Conservation (phyloP, 352 stramenopile species). For the Globisporangium nodosum region DNA sequence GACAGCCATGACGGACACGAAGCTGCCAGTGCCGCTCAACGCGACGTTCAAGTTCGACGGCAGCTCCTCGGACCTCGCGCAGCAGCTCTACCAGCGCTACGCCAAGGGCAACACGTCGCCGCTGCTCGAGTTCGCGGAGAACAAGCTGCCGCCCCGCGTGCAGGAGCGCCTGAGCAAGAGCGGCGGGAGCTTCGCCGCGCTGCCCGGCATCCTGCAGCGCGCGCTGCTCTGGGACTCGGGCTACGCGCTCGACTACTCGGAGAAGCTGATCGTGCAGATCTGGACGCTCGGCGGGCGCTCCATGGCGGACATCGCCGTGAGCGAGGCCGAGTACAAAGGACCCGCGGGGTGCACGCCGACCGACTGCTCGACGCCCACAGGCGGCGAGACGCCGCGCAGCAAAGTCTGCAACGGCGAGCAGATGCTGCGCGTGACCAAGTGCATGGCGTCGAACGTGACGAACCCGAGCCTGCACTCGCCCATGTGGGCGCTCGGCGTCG, state of each 20-base stretch:
- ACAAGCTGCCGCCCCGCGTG: not conserved
- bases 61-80: constrained; percentile 12
- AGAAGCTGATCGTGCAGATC: constrained; percentile 20
- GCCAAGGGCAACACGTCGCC: not conserved
- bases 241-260: constrained; percentile 18
- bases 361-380: constrained; percentile 16
- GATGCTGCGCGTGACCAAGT: constrained; percentile 23
- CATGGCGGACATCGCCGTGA: constrained; percentile 27
- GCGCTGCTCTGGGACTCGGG: constrained; percentile 55
- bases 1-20: constrained; percentile 2
- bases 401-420: constrained; percentile 12
- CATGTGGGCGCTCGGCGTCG: constrained; percentile 22
- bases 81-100: constrained; percentile 13
- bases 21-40: constrained; percentile 9
- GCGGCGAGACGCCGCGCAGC: constrained; percentile 12
- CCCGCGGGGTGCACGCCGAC: constrained; percentile 10
- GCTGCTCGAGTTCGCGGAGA: not conserved
- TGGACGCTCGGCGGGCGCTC: constrained; percentile 19
- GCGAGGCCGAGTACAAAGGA: constrained; percentile 15
- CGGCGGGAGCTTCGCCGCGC: constrained; percentile 15
- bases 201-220: constrained; percentile 34
- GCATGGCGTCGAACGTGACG: constrained; percentile 13
- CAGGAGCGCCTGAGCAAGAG: constrained; percentile 13
- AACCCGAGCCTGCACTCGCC: constrained; percentile 9
- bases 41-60: constrained; percentile 11